phyloP scores from a whole-genome alignment of 768 basidiomycete genomes.

The Boletellus ananas region DNA sequence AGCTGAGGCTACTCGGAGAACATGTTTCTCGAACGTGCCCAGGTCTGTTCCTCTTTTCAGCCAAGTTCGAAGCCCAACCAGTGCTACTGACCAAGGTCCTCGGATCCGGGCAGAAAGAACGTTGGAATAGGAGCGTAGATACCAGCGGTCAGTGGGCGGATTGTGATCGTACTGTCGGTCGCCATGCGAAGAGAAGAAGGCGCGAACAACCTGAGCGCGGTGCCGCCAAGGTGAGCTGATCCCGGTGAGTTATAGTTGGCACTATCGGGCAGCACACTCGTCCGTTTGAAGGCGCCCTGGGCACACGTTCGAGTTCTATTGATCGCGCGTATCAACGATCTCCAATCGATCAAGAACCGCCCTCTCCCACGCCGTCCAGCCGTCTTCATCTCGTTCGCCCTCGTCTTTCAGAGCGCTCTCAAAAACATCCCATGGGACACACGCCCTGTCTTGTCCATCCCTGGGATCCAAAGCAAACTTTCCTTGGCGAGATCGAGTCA shows the following conservation, averaged over 20 bases:
- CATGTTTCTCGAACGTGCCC: conserved; percentile 62
- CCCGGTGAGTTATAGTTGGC: too few species aligned
- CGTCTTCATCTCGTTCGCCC: conserved; percentile 61
- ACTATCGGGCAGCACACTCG: too few species aligned
- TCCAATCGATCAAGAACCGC: conserved; percentile 68
- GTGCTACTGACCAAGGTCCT: conserved; percentile 71
- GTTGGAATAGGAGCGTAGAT: conserved; percentile 85
- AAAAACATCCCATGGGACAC: conserved; percentile 75
- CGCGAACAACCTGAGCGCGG: neutral
- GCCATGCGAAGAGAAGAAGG: neutral
- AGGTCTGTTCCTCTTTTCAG: conserved; percentile 43
- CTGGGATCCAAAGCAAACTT: conserved; percentile 56
- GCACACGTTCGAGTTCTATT: conserved; percentile 1
- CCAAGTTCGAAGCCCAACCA: conserved; percentile 2
- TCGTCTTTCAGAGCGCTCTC: conserved; percentile 49
- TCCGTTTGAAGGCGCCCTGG: too few species aligned
- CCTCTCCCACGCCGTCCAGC: conserved; percentile 78
- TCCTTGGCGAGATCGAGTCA: conserved; percentile 88
- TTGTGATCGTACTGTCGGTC: neutral
- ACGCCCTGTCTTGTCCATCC: conserved; percentile 53
- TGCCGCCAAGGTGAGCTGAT: too few species aligned
- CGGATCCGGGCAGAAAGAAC: conserved; percentile 71
- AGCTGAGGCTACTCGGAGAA: conserved; percentile 57
- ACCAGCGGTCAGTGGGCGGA: conserved; percentile 65
- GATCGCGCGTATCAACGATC: conserved; percentile 40